A percentile compares a stretch with the other conserved stretches of the same genome.
These are phyloP conservation scores for Lipomyces chichibuensis DNA, from an alignment of 805 yeast species.

Conservation along the genomic window DNA sequence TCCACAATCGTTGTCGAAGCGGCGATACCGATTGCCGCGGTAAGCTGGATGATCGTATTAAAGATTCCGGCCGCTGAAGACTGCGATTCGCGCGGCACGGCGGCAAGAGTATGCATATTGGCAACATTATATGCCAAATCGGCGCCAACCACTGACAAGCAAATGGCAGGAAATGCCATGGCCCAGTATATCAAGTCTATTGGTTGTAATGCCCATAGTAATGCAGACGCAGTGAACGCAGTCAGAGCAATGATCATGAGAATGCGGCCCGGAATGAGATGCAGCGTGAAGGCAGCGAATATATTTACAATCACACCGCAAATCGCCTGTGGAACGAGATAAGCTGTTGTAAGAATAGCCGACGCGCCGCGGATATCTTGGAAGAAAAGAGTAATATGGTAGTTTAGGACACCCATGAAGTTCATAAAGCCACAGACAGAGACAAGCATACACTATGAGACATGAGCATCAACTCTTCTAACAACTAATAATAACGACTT, in stretches of 20 bases:
- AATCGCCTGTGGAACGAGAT: conserved; percentile 51
- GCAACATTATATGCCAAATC: conserved; percentile 55
- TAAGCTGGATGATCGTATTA: conserved; percentile 50
- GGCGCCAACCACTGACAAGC: conserved; percentile 52
- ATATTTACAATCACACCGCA: conserved; percentile 50
- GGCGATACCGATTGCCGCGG: conserved; percentile 51
- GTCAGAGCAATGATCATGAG: conserved; percentile 46
- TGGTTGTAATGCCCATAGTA: conserved; percentile 52
- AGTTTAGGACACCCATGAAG: conserved; percentile 49
- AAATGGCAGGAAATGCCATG: conserved; percentile 53
- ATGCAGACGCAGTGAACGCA: conserved; percentile 46
- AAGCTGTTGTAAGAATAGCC: conserved; percentile 51
- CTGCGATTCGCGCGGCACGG: conserved; percentile 49
- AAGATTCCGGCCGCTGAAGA: conserved; percentile 56
- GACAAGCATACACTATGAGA: conserved; percentile 43
- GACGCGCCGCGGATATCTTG: conserved; percentile 48
- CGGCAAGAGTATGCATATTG: conserved; percentile 49
- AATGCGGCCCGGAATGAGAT: conserved; percentile 49
- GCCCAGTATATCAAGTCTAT: conserved; percentile 49
- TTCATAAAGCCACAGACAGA: conserved; percentile 49
- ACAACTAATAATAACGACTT: neutral
- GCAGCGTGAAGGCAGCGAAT: conserved; percentile 54
- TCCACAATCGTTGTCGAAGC: conserved; percentile 49
- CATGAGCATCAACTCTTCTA: neutral
- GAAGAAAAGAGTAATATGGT: conserved; percentile 50